Conservation (phyloP, 805 yeast genomes). For the Spathaspora sp. region DNA sequence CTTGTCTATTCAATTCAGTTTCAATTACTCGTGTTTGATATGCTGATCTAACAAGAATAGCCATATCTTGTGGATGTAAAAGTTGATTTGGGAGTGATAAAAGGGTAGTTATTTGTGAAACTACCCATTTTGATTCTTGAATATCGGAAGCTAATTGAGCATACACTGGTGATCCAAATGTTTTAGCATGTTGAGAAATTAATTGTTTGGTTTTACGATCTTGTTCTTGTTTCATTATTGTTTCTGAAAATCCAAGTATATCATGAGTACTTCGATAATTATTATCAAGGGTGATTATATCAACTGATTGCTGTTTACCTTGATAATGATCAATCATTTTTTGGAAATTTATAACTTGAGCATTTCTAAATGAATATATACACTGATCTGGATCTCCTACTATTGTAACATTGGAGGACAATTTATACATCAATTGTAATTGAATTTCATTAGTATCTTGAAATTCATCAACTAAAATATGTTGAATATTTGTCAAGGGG, state of each 20-base stretch:
- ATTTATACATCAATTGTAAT: slow-evolving; percentile 57
- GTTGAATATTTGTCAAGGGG: slow-evolving; percentile 48
- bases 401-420: slow-evolving; percentile 61
- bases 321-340: slow-evolving; percentile 46
- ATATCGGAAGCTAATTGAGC: slow-evolving; percentile 35
- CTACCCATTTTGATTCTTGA: slow-evolving; percentile 58
- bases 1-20: slow-evolving; percentile 48
- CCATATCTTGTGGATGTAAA: slow-evolving; percentile 56
- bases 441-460: slow-evolving; percentile 88
- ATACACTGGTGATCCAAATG: slow-evolving; percentile 45
- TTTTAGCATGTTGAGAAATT: slow-evolving; percentile 39
- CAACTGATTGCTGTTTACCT: slow-evolving; percentile 12
- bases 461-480: slow-evolving; percentile 88
- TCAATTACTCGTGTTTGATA: slow-evolving; percentile 63
- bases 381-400: slow-evolving; percentile 98
- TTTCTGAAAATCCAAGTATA: slow-evolving; percentile 63
- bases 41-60: slow-evolving; percentile 67
- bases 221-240: slow-evolving; percentile 63
- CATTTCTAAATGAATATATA: slow-evolving; percentile 85
- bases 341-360: slow-evolving; percentile 63
- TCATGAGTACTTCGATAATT: slow-evolving; percentile 79
- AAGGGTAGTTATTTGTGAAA: slow-evolving; percentile 50
- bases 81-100: slow-evolving; percentile 39
- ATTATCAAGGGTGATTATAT: slow-evolving; percentile 47
- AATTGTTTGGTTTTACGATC: slow-evolving; percentile 41